Conservation (phyloP, 192 early-diverging fungal genomes). For the Coemansia sp. region DNA sequence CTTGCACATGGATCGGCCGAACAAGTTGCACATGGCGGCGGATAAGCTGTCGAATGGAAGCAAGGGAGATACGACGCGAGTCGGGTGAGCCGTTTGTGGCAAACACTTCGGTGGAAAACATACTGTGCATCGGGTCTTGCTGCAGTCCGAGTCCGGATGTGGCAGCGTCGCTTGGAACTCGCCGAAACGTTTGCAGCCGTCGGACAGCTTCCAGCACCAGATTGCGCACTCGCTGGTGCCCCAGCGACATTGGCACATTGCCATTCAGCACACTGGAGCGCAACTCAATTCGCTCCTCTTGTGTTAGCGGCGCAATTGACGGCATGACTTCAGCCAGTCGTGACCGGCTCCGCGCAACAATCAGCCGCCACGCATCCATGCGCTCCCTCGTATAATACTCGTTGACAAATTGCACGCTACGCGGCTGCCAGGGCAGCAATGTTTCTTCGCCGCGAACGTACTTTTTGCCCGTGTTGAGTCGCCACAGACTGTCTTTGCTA, state of each 20-base stretch:
- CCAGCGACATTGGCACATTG: neutral
- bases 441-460: conserved; percentile 74
- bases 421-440: conserved; percentile 66
- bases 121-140: conserved; percentile 30
- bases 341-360: conserved; percentile 25
- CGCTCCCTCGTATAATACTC: conserved; percentile 46
- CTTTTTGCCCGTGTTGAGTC: conserved; percentile 63
- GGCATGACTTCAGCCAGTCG: conserved; percentile 24
- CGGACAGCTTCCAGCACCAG: conserved; percentile 22
- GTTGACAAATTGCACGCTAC: conserved; percentile 64
- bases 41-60: conserved; percentile 15
- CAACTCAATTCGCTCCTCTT: neutral
- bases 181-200: conserved; percentile 8
- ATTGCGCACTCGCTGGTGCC: conserved; percentile 15
- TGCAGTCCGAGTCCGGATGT: conserved; percentile 5
- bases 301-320: neutral
- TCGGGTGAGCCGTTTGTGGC: neutral
- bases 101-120: neutral
- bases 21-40: conserved; percentile 12
- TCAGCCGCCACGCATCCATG: conserved; percentile 33
- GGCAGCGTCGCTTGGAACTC: conserved; percentile 7
- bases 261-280: neutral
- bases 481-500: conserved; percentile 63
- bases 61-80: neutral
- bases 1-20: conserved; percentile 22